Conservation (phyloP, 108 stramenopile species). For the Stephanodiscus triporus region DNA sequence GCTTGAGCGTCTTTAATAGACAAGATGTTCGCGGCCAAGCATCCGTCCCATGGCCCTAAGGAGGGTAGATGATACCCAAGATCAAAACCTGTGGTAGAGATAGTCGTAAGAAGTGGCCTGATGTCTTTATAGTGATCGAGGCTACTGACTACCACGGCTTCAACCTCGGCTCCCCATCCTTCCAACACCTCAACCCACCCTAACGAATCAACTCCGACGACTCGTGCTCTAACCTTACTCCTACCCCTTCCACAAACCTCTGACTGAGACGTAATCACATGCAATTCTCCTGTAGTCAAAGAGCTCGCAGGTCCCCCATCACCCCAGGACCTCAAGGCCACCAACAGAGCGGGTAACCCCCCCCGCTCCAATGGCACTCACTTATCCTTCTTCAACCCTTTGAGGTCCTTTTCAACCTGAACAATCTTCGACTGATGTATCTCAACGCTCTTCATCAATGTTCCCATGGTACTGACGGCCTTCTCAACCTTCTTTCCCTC, state of each 20-base stretch:
- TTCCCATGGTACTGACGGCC: neutral
- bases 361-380: no score
- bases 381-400: neutral
- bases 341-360: no score
- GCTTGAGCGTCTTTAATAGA: neutral
- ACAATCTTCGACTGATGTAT: no score
- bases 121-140: neutral
- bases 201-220: neutral
- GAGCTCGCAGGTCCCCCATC: no score
- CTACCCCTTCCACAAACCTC: neutral
- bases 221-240: neutral
- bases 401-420: neutral
- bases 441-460: neutral
- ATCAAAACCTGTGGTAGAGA: neutral
- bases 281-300: neutral
- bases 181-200: constrained; percentile 1
- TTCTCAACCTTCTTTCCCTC: no score
- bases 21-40: neutral
- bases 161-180: neutral
- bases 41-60: neutral
- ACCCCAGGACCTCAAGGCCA: no score
- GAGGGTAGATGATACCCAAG: neutral
- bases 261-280: neutral
- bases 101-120: neutral
- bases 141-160: neutral